Conservation (phyloP, 2,329 filamentous ascomycete species). For the Gaeumannomyces sp. region DNA sequence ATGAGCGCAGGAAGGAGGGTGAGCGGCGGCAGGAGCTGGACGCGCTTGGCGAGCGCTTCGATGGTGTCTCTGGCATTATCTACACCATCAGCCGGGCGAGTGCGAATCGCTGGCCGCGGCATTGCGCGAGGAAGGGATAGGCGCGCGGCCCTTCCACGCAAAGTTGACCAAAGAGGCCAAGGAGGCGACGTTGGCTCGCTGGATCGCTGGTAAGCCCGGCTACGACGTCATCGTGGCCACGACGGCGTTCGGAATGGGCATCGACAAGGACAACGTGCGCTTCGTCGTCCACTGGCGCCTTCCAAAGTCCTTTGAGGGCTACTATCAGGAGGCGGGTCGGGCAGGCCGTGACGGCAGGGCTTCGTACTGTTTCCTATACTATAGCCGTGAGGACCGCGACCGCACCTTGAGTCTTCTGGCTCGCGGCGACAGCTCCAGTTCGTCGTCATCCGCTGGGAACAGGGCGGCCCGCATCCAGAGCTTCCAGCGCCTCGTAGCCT, state of each 20-base stretch:
- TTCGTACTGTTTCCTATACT: conserved; percentile 82
- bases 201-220: conserved; percentile 66
- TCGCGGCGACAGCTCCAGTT: conserved; percentile 31
- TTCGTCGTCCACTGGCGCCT: conserved; percentile 95
- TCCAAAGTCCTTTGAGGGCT: conserved; percentile 90
- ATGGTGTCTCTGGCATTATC: conserved; percentile 70
- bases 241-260: conserved; percentile 96
- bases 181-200: conserved; percentile 62
- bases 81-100: conserved; percentile 72
- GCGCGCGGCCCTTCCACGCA: conserved; percentile 67
- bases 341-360: conserved; percentile 87
- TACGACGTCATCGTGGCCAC: conserved; percentile 94
- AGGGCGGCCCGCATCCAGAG: conserved; percentile 52
- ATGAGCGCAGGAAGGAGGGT: conserved; percentile 58
- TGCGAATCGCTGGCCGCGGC: conserved; percentile 65
- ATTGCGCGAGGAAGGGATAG: conserved; percentile 62
- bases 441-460: conserved; percentile 23
- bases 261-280: conserved; percentile 90
- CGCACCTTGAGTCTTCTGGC: conserved; percentile 55
- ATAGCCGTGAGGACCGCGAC: conserved; percentile 80
- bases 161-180: conserved; percentile 62
- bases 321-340: conserved; percentile 91
- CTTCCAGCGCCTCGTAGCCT: conserved; percentile 63
- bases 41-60: conserved; percentile 44
- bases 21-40: conserved; percentile 54